Base-by-base conservation (phyloP, 2,329 filamentous ascomycete species). In the Metarhizium robertsii region DNA sequence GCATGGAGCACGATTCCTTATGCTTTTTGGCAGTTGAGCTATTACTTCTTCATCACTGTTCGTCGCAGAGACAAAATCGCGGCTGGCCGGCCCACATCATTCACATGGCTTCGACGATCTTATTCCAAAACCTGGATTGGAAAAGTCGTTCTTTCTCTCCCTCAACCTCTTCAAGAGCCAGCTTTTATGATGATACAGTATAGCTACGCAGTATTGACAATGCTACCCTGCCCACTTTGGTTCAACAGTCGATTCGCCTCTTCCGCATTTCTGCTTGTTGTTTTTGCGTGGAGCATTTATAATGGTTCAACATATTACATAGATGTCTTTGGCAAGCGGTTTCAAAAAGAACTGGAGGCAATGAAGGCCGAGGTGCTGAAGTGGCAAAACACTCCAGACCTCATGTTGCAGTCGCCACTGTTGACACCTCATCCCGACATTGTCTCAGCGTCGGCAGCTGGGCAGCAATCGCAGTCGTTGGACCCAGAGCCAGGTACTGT, bases 301-400 rank as follows among this genome's bases (percentile, higher is more conserved):
- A 99, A 99, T 64, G 94, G 94, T 36, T 90, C 94, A 18, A 97
- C 92, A 0, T 99, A 88, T 71, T 99, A 99, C 72, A 97, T 99
- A 66, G 94, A 99, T 64, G 90, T 97, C 2, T 99, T 97, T 68
- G 94, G 95, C 54, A 95, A 89, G 65, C 84, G 92, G 2, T 97
- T 99, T 77, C 90, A 99, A 75, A 96, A 92, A 67, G 94, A 99
- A 70, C 78, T 99, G 13, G 92, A 99, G 68, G 81, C 86, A 53
- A 81, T 99, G 73, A 92, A 88, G 72, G 83, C 83, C 55, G 94
- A 99, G 66, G 91, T 99, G 8, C 81, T 86, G 49, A 92, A 90
- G 68, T 95, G 90, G 90, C 91, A 96, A 70, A 78, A 75, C 58
- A 79, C 73, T 36, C 78, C 81, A 1, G 80, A 83, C 16, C 62